Conservation (phyloP, 805 yeast genomes). For the Jamesozyma jinghongensis region DNA sequence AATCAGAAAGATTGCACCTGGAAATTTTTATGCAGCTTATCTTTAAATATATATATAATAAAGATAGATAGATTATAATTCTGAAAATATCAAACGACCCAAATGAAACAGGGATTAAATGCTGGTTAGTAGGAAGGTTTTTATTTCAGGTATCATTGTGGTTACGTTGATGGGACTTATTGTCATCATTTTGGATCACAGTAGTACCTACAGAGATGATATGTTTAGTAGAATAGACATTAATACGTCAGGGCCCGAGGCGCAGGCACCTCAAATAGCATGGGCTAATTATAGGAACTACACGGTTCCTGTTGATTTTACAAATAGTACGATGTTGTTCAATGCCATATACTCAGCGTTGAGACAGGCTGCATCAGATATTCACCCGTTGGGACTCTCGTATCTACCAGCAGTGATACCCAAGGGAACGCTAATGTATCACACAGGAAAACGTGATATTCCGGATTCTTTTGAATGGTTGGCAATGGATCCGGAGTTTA, state of each 20-base stretch:
- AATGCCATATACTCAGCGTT: constrained; percentile 46
- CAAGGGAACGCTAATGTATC: constrained; percentile 48
- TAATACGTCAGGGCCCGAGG: not conserved
- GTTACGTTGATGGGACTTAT: too few species aligned
- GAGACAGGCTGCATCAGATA: constrained; percentile 42
- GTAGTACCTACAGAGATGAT: too few species aligned
- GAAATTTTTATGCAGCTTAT: not conserved
- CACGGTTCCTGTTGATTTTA: constrained; percentile 32
- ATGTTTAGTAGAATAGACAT: not conserved
- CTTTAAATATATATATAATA: too few species aligned
- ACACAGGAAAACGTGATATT: constrained; percentile 38
- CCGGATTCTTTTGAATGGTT: constrained; percentile 51
- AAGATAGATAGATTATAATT: too few species aligned
- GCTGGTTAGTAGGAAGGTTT: too few species aligned
- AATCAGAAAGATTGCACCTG: not conserved
- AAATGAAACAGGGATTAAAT: too few species aligned
- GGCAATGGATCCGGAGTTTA: constrained; percentile 56
- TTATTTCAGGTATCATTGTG: too few species aligned
- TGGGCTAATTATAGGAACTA: constrained; percentile 20
- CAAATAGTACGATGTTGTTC: constrained; percentile 47
- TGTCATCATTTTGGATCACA: too few species aligned
- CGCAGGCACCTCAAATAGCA: not conserved
- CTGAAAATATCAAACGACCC: too few species aligned
- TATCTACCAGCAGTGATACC: constrained; percentile 55
- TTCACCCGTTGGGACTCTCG: constrained; percentile 48